Evolutionary conservation across 148 eudicot species (phyloP).

Genomic region (Persicaria tinctoria): DNA sequence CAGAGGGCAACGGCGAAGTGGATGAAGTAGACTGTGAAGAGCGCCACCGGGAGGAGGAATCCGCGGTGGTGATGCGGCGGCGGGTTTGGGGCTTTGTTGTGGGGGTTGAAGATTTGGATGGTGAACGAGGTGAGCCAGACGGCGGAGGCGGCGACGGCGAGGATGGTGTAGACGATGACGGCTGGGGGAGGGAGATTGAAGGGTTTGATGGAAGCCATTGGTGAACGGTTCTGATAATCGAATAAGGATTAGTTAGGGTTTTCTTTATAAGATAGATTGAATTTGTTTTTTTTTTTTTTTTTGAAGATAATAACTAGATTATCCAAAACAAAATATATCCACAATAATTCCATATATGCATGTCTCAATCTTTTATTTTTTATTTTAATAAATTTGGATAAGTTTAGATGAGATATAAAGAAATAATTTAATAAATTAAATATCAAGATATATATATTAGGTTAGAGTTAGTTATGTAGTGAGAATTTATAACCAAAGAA

Average conservation of each 20-base stretch:
- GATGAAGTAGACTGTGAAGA: neutral
- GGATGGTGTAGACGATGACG: neutral
- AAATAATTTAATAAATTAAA: no score
- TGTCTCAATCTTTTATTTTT: no score
- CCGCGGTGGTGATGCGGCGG: neutral
- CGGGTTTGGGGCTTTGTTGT: neutral
- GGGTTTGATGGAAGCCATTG: neutral
- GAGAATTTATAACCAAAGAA: no score
- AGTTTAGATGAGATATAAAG: no score
- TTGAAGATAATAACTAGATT: no score
- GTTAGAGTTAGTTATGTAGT: no score
- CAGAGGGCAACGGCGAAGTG: neutral
- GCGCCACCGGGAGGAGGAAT: neutral
- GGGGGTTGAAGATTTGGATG: neutral
- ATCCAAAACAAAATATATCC: no score
- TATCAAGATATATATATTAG: no score
- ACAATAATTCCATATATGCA: no score
- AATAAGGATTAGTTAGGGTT: neutral
- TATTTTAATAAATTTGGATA: no score
- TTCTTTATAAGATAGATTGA: neutral
- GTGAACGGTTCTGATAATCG: neutral
- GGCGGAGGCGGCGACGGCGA: neutral
- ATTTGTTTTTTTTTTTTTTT: neutral
- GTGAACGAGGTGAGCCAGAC: conserved; percentile 1
- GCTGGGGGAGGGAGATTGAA: neutral